These are phyloP conservation scores for Calonectria multiphialidica DNA, from an alignment of 2,329 filamentous ascomycete species.

Conservation along the genomic window DNA sequence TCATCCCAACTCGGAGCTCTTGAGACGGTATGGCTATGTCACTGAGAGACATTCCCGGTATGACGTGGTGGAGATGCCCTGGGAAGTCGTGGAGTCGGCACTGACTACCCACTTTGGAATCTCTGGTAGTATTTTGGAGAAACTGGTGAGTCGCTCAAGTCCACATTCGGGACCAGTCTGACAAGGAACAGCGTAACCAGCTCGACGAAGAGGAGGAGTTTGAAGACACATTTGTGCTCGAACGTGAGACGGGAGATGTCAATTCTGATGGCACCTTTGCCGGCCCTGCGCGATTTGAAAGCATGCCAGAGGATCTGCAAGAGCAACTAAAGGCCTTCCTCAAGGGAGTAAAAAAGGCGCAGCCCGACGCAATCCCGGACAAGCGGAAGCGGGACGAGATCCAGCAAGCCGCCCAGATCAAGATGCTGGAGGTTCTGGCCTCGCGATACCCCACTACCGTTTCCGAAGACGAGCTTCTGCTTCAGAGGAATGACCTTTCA, in stretches of 20 bases:
- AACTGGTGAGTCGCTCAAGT: constrained; percentile 51
- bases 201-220: constrained; percentile 76
- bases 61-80: constrained; percentile 85
- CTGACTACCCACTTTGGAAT: constrained; percentile 54
- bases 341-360: constrained; percentile 61
- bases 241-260: constrained; percentile 65
- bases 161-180: constrained; percentile 25
- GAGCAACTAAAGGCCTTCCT: constrained; percentile 64
- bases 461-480: constrained; percentile 54
- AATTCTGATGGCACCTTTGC: constrained; percentile 60
- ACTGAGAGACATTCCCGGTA: constrained; percentile 81
- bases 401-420: constrained; percentile 54
- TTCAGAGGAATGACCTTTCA: constrained; percentile 44
- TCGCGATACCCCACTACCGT: constrained; percentile 57
- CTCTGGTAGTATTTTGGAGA: constrained; percentile 53
- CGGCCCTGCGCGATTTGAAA: constrained; percentile 51
- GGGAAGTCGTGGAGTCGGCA: constrained; percentile 66
- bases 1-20: constrained; percentile 83
- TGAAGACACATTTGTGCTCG: constrained; percentile 81
- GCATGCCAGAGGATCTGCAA: constrained; percentile 63
- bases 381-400: constrained; percentile 64
- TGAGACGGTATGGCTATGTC: constrained; percentile 90
- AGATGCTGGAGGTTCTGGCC: constrained; percentile 52
- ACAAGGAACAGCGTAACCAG: constrained; percentile 50
- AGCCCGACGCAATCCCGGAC: constrained; percentile 57